Evolutionary conservation across 1,139 yeast species (phyloP), one percentile per base, ranked within the genome.

Genomic region (Yamadazyma dendronema): DNA sequence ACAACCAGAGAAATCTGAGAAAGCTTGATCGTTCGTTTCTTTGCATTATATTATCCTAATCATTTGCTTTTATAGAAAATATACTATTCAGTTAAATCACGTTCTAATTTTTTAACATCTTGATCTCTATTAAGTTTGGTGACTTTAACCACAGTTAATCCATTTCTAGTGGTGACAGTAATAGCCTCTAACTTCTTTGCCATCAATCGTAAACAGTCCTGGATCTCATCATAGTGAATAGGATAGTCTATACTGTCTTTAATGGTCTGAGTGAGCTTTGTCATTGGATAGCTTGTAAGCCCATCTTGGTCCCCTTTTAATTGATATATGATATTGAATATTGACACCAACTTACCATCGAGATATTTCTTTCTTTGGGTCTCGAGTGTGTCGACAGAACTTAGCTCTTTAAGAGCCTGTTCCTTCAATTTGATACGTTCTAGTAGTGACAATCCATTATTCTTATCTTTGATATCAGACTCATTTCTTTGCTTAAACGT

Each of bases 381-480:
- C 42, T 72, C 67, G 2, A 71, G 68, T 1, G 66, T 42, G n/a
- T 44, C 46, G 17, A 19, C 24, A 3, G 46, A 40, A 7, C 41
- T 49, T n/a, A 27, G 17, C 15, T 50, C 49, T 9, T 48, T 47
- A 6, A 40, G 48, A 7, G 47, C 38, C 31, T 56, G 49, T 40
- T 71, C 76, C 39, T 67, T 70, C 19, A 56, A 36, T 39, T 53
- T 57, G 29, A 72, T 68, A 35, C 79, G 48, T 39, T 74, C 77
- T 3, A 74, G 48, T 5, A 74, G 49, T 1, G 74, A 58, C 9
- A 72, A 43, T 0, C 76, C 75, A 11, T 39, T 36, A 15, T 49
- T 42, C 9, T 40, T 42, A 6, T 40, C 24, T 14, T 45, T 28
- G 46, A 53, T 38, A 47, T 50, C 36, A 34, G 46, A 32, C 37